phyloP scores from a whole-genome alignment of 1,139 yeast species.

The Saccharomyces pastorianus region DNA sequence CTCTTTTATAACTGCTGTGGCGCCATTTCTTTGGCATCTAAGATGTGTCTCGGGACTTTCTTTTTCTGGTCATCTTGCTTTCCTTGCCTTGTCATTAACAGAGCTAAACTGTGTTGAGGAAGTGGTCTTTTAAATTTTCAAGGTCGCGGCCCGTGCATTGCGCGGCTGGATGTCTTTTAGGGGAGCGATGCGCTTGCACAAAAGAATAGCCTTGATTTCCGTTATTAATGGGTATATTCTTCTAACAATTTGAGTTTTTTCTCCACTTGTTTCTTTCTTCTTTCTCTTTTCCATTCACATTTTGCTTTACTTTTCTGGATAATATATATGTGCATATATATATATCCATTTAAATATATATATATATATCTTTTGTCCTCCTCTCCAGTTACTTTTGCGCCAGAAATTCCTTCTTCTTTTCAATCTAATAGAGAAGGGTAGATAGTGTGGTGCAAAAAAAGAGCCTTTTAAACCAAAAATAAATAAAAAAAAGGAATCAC shows the following conservation, averaged over 20 bases:
- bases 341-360: not conserved
- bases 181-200: constrained; percentile 1
- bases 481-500: not conserved
- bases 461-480: not conserved
- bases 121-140: not conserved
- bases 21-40: not conserved
- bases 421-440: not conserved
- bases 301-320: not conserved
- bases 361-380: not conserved
- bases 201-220: not conserved
- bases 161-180: not conserved
- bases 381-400: not conserved
- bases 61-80: not conserved
- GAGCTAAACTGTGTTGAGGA: not conserved
- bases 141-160: not conserved
- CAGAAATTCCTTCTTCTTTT: not conserved
- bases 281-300: not conserved
- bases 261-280: not conserved
- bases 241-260: not conserved
- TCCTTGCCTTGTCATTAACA: not conserved
- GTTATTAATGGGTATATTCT: not conserved
- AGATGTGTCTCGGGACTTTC: not conserved
- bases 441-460: constrained; percentile 4
- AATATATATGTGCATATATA: no score
- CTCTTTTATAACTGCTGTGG: not conserved